Evolutionary conservation across 1,139 yeast genomes (phyloP), one percentile per base, ranked within the genome.

Genomic region (Trichomonascaceae sp.): DNA sequence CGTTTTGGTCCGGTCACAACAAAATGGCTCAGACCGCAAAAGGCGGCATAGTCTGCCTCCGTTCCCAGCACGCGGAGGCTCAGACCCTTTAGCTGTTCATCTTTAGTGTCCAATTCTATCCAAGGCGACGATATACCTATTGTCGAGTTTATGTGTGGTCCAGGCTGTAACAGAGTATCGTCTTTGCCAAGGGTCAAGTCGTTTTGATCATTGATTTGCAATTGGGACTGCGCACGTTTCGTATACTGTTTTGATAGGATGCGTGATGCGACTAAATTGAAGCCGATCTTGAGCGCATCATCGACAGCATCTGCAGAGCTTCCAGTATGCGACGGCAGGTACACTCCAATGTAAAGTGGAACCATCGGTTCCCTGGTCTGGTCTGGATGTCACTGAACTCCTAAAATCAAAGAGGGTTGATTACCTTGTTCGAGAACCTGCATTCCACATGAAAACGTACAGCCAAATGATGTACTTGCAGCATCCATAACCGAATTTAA

Each of bases 1-100:
- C 74, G 60, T 40, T 65, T 66, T 9, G 82, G 81, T 2, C 80
- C 80, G 2, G 76, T 74, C 16, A 75, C 51, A 17, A 75, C 59
- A 23, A 74, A 56, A 33, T 67, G 66, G 5, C 60, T 57, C 29
- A 67, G 42, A 1, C 81, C 81, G 28, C 74, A 59, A 45, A 65
- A 71, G 17, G 62, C 56, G 2, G 79, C 79, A 44, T 72, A 72
- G n/a, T 65, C 59, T 20, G 74, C 53, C 48, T 76, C 84, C 43
- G 72, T 69, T 27, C 54, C 40, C 17, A 74, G 45, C 4, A 74
- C 77, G 43, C 73, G 74, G 23, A 56, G 54, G 2, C 76, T 69
- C 36, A 74, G 56, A 40, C 65, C 68, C 23, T 75, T 68, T 8
- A 69, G 59, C 3, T 59, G 43, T 0, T 56, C 52, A 46, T 71